Conservation (phyloP, 2,329 filamentous ascomycete genomes). For the Penicillium sp. region DNA sequence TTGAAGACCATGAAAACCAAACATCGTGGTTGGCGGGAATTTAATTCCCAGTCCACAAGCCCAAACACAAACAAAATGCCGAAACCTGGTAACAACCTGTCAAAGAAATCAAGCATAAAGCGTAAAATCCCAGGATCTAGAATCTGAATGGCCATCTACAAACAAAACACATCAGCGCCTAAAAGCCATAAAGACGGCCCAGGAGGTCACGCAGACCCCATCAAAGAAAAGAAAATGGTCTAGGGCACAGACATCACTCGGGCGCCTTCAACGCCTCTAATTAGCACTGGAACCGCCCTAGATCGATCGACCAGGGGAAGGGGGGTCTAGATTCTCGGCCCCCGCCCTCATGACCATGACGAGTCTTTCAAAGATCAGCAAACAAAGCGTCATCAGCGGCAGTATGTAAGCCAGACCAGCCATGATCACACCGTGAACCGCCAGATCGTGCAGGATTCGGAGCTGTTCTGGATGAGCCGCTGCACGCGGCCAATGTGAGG, state of each 20-base stretch:
- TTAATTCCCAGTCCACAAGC: not conserved
- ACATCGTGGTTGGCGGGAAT: conserved; percentile 5
- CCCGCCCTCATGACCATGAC: conserved; percentile 12
- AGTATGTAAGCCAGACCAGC: conserved; percentile 10
- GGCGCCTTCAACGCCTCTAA: not conserved
- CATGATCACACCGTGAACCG: conserved; percentile 21
- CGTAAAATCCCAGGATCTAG: not conserved
- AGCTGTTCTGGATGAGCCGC: conserved; percentile 19
- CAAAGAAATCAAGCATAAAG: conserved; percentile 5
- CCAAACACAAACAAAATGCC: not conserved
- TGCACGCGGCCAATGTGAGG: conserved; percentile 9
- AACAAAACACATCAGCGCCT: not conserved
- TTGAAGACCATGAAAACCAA: too few relatives aligned
- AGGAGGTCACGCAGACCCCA: conserved; percentile 2
- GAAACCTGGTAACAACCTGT: not conserved
- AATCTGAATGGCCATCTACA: not conserved
- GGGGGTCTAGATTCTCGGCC: conserved; percentile 10
- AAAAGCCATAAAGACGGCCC: not conserved
- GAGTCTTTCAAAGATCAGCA: conserved; percentile 11
- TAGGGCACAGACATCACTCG: not conserved
- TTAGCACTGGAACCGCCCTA: not conserved
- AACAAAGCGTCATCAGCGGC: conserved; percentile 19
- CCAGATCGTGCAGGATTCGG: conserved; percentile 8
- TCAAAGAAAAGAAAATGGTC: not conserved
- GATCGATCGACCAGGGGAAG: not conserved